Evolutionary conservation across 805 yeast genomes (phyloP).

Genomic region (Isabelozyma gotoi): DNA sequence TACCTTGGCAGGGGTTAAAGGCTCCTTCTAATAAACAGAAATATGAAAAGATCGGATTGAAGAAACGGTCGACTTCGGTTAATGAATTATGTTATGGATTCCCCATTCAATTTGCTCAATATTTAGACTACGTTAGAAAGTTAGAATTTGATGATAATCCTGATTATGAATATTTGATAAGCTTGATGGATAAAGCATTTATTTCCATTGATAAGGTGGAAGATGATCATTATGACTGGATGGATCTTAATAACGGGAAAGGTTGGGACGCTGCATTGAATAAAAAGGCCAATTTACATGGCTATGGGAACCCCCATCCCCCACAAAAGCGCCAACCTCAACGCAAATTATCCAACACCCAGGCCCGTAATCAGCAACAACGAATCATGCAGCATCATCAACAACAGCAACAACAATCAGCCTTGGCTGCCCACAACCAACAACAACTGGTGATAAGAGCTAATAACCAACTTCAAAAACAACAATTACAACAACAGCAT

Average conservation of each 20-base stretch:
- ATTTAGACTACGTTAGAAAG: conserved; percentile 83
- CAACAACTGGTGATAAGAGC: conserved; percentile 9
- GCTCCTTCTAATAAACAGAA: conserved; percentile 98
- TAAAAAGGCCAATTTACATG: conserved; percentile 91
- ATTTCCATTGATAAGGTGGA: conserved; percentile 66
- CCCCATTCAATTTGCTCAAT: conserved; percentile 92
- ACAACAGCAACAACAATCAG: conserved; percentile 11
- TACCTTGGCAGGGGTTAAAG: conserved; percentile 99
- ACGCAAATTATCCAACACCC: conserved; percentile 4
- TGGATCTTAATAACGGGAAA: conserved; percentile 90
- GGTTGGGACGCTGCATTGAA: conserved; percentile 93
- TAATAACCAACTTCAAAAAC: conserved; percentile 3
- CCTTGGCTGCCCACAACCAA: conserved; percentile 4
- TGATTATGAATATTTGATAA: conserved; percentile 84
- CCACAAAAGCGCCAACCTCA: conserved; percentile 26
- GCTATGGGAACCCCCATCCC: conserved; percentile 94
- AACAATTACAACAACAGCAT: conserved; percentile 1
- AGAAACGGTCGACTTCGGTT: conserved; percentile 86
- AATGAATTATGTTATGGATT: conserved; percentile 83
- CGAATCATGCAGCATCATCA: conserved; percentile 9
- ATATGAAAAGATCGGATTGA: conserved; percentile 96
- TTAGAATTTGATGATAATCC: conserved; percentile 93
- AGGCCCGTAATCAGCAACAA: conserved; percentile 10
- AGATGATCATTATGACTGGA: conserved; percentile 97
- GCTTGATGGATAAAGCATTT: conserved; percentile 74